Base-by-base conservation (phyloP, 495 filamentous ascomycete genomes). In the Stereocaulon alpinum region DNA sequence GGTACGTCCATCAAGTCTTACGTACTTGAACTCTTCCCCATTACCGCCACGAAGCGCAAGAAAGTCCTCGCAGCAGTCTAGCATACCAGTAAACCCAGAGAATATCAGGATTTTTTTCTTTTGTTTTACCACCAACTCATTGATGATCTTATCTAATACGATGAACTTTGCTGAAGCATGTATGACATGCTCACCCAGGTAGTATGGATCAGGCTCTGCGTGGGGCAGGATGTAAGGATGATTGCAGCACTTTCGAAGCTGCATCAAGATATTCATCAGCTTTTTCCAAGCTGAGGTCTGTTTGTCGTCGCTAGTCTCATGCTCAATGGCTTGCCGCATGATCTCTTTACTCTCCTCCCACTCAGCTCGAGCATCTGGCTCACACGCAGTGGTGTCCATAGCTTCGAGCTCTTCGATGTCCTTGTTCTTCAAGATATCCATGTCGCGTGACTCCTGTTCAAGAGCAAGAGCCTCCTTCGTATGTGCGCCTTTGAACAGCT, bases 91-190 rank as follows among this genome's bases (percentile, higher is more conserved):
- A 60, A 85, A 86, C 1, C 79, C 76, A 2, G 81, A 81, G 59
- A 87, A 86, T 9, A 86, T 80, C 11, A 87, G 69, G 14, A 85
- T 69, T 64, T 86, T 86, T 65, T 82, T 82, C 30, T 73, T 72
- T 41, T 78, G 67, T 18, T 74, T 74, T n/a, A 81, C 67, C 2
- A 86, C 81, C 17, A 81, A 70, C 58, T 84, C 73, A 6, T 74
- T 70, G 29, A 87, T 64, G 15, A 87, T 70, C 65, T 85, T 86
- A 42, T 82, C 76, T 0, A 87, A 71, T 6, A 86, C 71, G 27
- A 85, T 80, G 64, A 86, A 84, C 56, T 87, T 87, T 17, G 79
- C 81, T 2, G 83, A 85, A 1, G 76, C 77, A 6, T 71, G 69
- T 15, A 84, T 76, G 17, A 86, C 60, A 62, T 82, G 78, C 5